phyloP scores from a whole-genome alignment of 2,329 filamentous ascomycete genomes.

The Cladosporium sp. region DNA sequence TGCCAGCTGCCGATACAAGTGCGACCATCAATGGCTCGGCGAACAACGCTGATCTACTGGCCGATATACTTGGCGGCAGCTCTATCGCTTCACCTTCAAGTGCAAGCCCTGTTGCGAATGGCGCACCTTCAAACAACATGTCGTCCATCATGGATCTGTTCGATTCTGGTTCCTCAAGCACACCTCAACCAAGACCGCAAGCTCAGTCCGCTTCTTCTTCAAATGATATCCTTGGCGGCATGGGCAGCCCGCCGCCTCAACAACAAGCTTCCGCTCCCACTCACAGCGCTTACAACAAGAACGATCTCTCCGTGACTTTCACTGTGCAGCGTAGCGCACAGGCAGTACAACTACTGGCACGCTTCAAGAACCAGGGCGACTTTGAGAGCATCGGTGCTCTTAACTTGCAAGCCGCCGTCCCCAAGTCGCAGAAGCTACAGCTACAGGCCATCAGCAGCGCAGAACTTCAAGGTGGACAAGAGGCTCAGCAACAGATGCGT shows the following conservation, averaged over 20 bases:
- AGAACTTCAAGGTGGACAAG: slow-evolving; percentile 70
- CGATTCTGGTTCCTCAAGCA: slow-evolving; percentile 43
- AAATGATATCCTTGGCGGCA: slow-evolving; percentile 41
- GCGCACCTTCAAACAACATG: slow-evolving; percentile 28
- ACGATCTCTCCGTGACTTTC: slow-evolving; percentile 76
- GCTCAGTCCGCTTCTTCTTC: slow-evolving; percentile 31
- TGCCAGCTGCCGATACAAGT: slow-evolving; percentile 55
- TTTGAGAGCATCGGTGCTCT: slow-evolving; percentile 66
- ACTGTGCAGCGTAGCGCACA: slow-evolving; percentile 79
- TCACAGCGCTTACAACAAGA: slow-evolving; percentile 78
- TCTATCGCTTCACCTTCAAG: slow-evolving; percentile 39
- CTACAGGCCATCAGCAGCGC: slow-evolving; percentile 81
- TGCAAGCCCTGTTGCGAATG: slow-evolving; percentile 26
- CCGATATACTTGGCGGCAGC: slow-evolving; percentile 78
- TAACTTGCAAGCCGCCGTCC: slow-evolving; percentile 88
- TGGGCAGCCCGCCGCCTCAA: slow-evolving; percentile 38
- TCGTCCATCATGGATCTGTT: slow-evolving; percentile 88
- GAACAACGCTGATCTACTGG: slow-evolving; percentile 75
- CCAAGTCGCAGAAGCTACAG: slow-evolving; percentile 92
- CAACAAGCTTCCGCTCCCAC: slow-evolving; percentile 31
- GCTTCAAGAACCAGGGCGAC: slow-evolving; percentile 67
- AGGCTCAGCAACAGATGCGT: slow-evolving; percentile 88
- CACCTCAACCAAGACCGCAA: slow-evolving; percentile 32
- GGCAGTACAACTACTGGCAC: slow-evolving; percentile 74
- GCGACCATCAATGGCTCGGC: slow-evolving; percentile 54